Evolutionary conservation across 805 yeast genomes (phyloP), one percentile per base, ranked within the genome.

Genomic region (Candida germanica): DNA sequence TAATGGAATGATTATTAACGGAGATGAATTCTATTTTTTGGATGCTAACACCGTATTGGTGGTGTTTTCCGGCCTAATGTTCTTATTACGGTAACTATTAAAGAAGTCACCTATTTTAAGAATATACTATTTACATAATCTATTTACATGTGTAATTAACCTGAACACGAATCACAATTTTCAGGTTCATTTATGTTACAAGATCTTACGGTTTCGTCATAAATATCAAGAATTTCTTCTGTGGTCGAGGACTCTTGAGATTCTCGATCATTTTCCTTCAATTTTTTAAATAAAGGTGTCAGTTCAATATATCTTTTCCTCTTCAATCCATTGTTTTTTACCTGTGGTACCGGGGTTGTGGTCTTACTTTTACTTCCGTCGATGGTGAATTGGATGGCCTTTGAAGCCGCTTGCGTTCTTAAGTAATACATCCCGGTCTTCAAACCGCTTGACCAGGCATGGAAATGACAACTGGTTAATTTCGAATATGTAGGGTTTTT

Each of bases 381-480:
- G 11, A 57, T 51, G 2, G 64, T 56, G 27, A 69, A 66, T 36
- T 64, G 67, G 25, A 59, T 59, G 5, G 72, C 68, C 31, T 62
- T 46, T 2, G 65, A 47, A 11, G 68, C 66, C 24, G 60, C 61
- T 42, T 60, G 64, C 7, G 70, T 59, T 36, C 72, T 54, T 40
- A 54, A 56, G 50, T 51, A 65, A 54, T 51, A 66, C 69, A 54
- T 64, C 20, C 67, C 69, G 30, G 63, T 67, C 48, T 50, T 69
- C 57, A 51, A 56, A 9, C 60, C 69, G 40, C 47, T 58, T 41
- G 50, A 61, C 66, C 69, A 64, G 1, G 64, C 61, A 38, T 61
- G 73, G 45, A 50, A 75, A 51, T 56, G 76, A 53, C 50, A 73
- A 50, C 59, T 69, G 36, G 65, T 69, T 39, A 56, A 65, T 49